Conservation (phyloP, 2,329 filamentous ascomycete species). For the Fusarium pseudonygamai region DNA sequence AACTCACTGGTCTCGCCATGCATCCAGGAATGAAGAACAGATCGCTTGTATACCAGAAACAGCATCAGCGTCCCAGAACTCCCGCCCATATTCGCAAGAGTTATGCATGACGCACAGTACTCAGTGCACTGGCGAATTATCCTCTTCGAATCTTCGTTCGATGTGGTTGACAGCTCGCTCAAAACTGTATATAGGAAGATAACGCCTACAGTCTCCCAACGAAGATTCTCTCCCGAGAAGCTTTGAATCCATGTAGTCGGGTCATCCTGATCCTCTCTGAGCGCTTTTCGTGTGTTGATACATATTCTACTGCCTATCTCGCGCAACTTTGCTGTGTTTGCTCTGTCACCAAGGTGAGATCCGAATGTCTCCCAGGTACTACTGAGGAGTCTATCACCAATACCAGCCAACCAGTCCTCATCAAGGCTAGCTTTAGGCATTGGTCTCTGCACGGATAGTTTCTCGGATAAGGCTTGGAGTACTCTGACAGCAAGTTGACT, state of each 20-base stretch:
- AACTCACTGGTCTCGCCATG: background rate
- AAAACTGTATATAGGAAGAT: background rate
- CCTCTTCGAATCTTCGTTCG: background rate
- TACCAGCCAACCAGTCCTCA: background rate
- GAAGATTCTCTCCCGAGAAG: background rate
- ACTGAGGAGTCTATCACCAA: background rate
- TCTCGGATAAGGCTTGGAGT: background rate
- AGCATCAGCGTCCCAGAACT: background rate
- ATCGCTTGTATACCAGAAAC: background rate
- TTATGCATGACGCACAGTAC: background rate
- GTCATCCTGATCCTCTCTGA: background rate
- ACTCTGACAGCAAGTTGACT: background rate
- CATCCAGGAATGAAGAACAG: background rate
- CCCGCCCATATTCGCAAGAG: background rate
- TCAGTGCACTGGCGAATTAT: background rate
- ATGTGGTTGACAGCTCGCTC: too few species aligned
- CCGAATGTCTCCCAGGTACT: background rate
- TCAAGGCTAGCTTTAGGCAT: background rate
- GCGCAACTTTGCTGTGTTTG: background rate
- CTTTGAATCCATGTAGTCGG: background rate
- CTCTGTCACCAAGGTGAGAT: background rate
- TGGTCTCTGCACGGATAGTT: accelerated
- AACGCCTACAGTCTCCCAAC: background rate
- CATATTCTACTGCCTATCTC: background rate
- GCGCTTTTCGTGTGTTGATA: background rate